A percentile compares a stretch with the other conserved stretches of the same genome.
phyloP scores from a whole-genome alignment of 768 basidiomycete species.

The Rubroboletus satanas region DNA sequence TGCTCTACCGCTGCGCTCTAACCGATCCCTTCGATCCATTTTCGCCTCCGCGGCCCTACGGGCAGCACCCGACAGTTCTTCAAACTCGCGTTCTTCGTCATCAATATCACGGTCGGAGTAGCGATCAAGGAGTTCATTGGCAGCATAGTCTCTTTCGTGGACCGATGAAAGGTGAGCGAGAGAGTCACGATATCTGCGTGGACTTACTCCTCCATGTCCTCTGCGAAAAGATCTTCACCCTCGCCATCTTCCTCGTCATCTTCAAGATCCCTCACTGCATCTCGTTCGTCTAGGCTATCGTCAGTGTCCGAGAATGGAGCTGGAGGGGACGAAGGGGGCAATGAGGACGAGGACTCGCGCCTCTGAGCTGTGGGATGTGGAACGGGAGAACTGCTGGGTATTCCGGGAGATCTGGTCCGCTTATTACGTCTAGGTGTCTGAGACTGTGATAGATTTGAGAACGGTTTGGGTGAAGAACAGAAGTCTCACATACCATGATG shows the following conservation, averaged over 20 bases:
- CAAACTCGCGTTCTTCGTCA: slow-evolving; percentile 64
- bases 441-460: slow-evolving; percentile 23
- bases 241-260: slow-evolving; percentile 76
- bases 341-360: slow-evolving; percentile 64
- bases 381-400: slow-evolving; percentile 46
- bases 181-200: slow-evolving; percentile 1
- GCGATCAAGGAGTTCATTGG: slow-evolving; percentile 74
- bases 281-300: slow-evolving; percentile 69
- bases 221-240: slow-evolving; percentile 89
- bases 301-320: slow-evolving; percentile 85
- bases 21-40: slow-evolving; percentile 86
- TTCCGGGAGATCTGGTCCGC: slow-evolving; percentile 56
- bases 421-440: slow-evolving; percentile 54
- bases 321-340: slow-evolving; percentile 84
- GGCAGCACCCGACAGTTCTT: slow-evolving; percentile 60
- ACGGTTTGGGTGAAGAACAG: not conserved
- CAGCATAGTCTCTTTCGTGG: slow-evolving; percentile 71
- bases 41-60: slow-evolving; percentile 80
- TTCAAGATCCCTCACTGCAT: slow-evolving; percentile 61
- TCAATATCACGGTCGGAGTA: slow-evolving; percentile 88
- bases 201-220: slow-evolving; percentile 68
- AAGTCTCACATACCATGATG: slow-evolving; percentile 38
- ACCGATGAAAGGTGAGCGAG: slow-evolving; percentile 7
- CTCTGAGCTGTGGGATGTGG: slow-evolving; percentile 42
- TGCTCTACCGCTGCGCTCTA: slow-evolving; percentile 59